A percentile compares a stretch with the other conserved stretches of the same genome.
These are phyloP conservation scores for Fusarium sterilihyphosum DNA, from an alignment of 2,329 filamentous ascomycete genomes.

Conservation along the genomic window DNA sequence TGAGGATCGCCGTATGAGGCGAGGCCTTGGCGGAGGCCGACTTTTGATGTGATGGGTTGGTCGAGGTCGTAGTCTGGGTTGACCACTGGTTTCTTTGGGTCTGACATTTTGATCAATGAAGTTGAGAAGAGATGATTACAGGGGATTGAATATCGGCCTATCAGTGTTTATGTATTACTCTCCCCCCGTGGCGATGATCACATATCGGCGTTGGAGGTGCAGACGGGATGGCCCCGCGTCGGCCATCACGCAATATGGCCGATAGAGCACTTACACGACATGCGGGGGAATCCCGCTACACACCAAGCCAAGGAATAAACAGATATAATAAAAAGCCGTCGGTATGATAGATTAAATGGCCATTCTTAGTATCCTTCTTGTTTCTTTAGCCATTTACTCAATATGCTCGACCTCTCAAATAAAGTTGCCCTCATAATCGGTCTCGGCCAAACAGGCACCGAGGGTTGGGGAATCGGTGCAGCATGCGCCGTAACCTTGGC, in stretches of 20 bases:
- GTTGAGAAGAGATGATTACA: not conserved
- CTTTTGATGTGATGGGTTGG: constrained; percentile 58
- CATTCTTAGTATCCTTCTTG: not conserved
- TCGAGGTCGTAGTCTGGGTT: constrained; percentile 69
- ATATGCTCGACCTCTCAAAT: constrained; percentile 52
- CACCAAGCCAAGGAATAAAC: not conserved
- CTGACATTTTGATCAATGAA: constrained; percentile 19
- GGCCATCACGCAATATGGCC: constrained; percentile 29
- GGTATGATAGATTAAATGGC: accelerated
- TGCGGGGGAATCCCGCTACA: not conserved
- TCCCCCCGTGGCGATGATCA: constrained; percentile 20
- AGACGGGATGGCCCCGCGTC: constrained; percentile 35
- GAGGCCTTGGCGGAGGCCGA: constrained; percentile 71
- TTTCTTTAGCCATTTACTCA: not conserved
- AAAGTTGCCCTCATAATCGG: constrained; percentile 59
- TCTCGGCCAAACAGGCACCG: constrained; percentile 54
- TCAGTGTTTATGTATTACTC: constrained; percentile 38
- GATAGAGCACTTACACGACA: constrained; percentile 20
- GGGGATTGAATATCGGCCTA: constrained; percentile 15
- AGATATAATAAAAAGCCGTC: not conserved
- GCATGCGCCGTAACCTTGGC: constrained; percentile 60
- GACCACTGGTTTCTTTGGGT: constrained; percentile 1
- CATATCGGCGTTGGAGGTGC: not conserved
- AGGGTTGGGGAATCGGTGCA: constrained; percentile 62
- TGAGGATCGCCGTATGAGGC: constrained; percentile 78